Evolutionary conservation across 176 grass and related monocot species (phyloP).

Genomic region (Rhipidocladum racemiflorum): DNA sequence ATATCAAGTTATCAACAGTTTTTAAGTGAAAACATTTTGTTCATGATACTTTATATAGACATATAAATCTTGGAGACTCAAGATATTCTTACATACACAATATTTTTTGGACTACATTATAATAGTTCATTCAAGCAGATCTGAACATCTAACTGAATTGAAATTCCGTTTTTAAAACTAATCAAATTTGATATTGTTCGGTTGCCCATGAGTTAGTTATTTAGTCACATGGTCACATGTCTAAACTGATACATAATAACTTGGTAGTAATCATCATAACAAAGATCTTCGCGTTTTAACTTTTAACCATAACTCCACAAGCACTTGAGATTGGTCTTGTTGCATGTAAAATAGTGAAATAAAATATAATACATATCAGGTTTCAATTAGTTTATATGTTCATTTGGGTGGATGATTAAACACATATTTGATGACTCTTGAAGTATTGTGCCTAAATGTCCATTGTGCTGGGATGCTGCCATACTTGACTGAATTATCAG

Average conservation of each 20-base stretch:
- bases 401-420: neutral
- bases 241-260: neutral
- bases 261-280: neutral
- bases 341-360: neutral
- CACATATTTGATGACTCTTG: neutral
- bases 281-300: neutral
- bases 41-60: neutral
- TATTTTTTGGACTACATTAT: neutral
- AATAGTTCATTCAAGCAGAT: neutral
- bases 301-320: neutral
- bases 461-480: neutral
- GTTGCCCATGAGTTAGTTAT: neutral
- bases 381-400: conserved; percentile 2
- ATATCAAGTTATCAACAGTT: too few relatives aligned
- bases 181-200: neutral
- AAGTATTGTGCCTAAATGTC: neutral
- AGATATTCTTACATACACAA: neutral
- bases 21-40: neutral
- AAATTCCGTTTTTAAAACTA: neutral
- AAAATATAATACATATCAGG: neutral
- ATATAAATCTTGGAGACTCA: neutral
- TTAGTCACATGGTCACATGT: neutral
- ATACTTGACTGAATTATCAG: neutral
- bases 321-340: neutral
- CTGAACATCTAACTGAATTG: neutral